These are phyloP conservation scores for Fusarium miscanthi DNA, from an alignment of 2,329 filamentous ascomycete species.

Conservation along the genomic window DNA sequence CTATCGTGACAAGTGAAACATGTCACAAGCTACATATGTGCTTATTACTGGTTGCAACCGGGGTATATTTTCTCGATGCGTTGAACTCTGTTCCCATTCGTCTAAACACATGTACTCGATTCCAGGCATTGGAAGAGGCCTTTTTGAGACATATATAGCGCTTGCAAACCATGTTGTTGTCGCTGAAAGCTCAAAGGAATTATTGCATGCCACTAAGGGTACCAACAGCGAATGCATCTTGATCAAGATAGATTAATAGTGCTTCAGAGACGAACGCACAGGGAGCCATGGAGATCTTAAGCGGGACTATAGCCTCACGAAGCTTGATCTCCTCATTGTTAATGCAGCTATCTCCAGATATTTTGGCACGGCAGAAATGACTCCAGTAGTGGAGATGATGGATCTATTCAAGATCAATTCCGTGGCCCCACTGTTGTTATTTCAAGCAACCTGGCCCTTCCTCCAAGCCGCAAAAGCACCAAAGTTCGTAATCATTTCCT, in stretches of 20 bases:
- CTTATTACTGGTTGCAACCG: background rate
- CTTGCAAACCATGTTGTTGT: background rate
- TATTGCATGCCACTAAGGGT: background rate
- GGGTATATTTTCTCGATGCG: background rate
- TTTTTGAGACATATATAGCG: background rate
- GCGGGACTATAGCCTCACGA: background rate
- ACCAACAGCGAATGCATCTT: background rate
- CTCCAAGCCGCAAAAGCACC: background rate
- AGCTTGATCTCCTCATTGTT: background rate
- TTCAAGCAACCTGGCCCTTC: background rate
- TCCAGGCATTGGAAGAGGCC: background rate
- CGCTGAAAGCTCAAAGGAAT: background rate
- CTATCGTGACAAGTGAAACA: background rate
- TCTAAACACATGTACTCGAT: background rate
- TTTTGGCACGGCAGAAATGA: background rate
- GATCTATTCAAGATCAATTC: background rate
- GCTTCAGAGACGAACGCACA: background rate
- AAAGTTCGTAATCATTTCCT: background rate
- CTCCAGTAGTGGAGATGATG: background rate
- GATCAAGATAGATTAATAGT: background rate
- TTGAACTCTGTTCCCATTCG: fast-evolving
- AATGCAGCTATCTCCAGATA: background rate
- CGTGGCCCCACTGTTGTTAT: background rate
- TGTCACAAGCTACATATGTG: background rate
- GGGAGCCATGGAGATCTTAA: background rate